Evolutionary conservation across 257 asterid genomes (phyloP), one percentile per base, ranked within the genome.

Genomic region (Nicotiana tabacum): DNA sequence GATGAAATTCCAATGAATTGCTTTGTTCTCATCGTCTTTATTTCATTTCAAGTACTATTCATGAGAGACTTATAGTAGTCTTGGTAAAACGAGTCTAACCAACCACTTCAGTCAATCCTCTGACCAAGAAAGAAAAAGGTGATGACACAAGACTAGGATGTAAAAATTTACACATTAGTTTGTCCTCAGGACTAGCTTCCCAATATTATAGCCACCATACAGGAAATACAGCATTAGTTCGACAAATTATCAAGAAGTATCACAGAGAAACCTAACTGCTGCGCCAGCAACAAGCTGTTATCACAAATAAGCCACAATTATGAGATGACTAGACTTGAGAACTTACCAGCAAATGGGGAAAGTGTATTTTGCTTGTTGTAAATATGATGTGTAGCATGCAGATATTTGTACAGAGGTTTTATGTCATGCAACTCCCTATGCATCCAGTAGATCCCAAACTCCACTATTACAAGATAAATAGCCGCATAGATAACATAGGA

Each of bases 391-490:
- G 97, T 94, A 67, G 97, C 97, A 56, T 96, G 98, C 39, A 96
- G 99, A 89, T 92, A 88, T 91, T 96, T 96, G 83, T 96, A 96
- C 33, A 96, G 95, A 60, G 99, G 99, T 76, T 94, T 95, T 83
- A 95, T 92, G 91, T 94, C 99, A 70, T 96, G 99, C 85, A 96
- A 89, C 87, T 93, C 97, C 70, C 97, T 89, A 62, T 96, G 99
- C 99, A 94, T 92, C 99, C 99, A 96, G 80, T 96, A 96, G 82
- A 96, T 96, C 55, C 98, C 99, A 68, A 93, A 94, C 90, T 96
- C 99, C 83, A 94, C 99, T 16, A 94, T 70, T 15, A 90, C 91
- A 53, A 96, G 95, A 87, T 96, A 96, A 83, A 82, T 67, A 62
- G 78, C n/a, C 79, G 88, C 62, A 83, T 94, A 90, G 86, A 72